Evolutionary conservation across 148 eudicot genomes (phyloP).

Genomic region (Nyssa sinensis): DNA sequence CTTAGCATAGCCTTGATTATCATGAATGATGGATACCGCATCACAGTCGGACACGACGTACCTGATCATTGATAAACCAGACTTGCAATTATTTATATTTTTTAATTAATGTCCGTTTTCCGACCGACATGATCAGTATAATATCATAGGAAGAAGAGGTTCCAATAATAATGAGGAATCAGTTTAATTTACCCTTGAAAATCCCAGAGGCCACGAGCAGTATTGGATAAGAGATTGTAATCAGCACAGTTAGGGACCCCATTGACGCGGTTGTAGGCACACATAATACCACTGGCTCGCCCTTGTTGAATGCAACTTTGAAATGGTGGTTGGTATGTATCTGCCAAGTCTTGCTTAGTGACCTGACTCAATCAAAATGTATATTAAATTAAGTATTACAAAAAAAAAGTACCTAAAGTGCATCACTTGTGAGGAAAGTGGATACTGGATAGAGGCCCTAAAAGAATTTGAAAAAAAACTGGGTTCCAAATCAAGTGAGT

Average conservation of each 20-base stretch:
- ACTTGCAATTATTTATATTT: too few species aligned
- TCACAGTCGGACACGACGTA: constrained; percentile 92
- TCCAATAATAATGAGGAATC: too few species aligned
- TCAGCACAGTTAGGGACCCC: constrained; percentile 91
- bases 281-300: constrained; percentile 93
- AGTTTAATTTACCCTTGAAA: constrained; percentile 67
- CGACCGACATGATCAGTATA: too few species aligned
- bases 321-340: constrained; percentile 90
- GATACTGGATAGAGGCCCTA: too few species aligned
- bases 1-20: constrained; percentile 62
- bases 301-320: constrained; percentile 69
- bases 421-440: too few species aligned
- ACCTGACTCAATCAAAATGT: constrained; percentile 48
- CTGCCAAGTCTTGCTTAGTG: constrained; percentile 84
- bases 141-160: too few species aligned
- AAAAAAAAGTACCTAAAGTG: too few species aligned
- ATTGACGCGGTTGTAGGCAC: constrained; percentile 83
- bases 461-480: too few species aligned
- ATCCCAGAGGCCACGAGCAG: constrained; percentile 72
- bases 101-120: too few species aligned
- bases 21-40: constrained; percentile 70
- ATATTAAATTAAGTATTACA: too few species aligned
- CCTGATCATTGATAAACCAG: constrained; percentile 36
- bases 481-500: too few species aligned
- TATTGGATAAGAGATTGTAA: constrained; percentile 56